Percentiles rank a stretch among this genome's conserved stretches.
phyloP scores from a whole-genome alignment of 768 basidiomycete species.

The Suillus ampliporus region DNA sequence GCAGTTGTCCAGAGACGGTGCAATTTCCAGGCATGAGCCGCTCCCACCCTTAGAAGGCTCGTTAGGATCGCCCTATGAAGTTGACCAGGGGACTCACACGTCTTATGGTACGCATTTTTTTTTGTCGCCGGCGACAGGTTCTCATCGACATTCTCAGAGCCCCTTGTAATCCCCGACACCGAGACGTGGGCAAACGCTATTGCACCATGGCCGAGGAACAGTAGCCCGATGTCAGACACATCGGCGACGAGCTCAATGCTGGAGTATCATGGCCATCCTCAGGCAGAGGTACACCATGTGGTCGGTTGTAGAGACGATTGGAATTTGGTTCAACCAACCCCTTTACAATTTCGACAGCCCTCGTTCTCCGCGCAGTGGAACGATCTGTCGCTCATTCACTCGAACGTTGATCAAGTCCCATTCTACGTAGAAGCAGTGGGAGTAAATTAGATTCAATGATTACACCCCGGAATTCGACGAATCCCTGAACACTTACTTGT shows the following conservation, averaged over 20 bases:
- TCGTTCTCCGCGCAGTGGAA: not conserved
- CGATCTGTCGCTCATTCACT: conserved; percentile 1
- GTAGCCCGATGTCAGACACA: conserved; percentile 6
- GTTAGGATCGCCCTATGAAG: not conserved
- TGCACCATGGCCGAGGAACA: not conserved
- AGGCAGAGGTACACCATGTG: not conserved
- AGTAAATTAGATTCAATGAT: not conserved
- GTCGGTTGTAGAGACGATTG: not conserved
- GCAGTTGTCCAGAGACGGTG: not conserved
- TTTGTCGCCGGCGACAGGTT: not conserved
- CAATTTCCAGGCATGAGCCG: conserved; percentile 4
- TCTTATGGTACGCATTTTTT: not conserved
- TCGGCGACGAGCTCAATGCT: conserved; percentile 5
- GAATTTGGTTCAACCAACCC: conserved; percentile 7
- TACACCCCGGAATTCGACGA: not conserved
- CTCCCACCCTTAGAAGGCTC: not conserved
- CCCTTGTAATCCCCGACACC: conserved; percentile 1
- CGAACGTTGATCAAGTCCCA: not conserved
- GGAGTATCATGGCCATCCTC: not conserved
- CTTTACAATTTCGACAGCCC: not conserved
- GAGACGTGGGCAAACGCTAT: conserved; percentile 6
- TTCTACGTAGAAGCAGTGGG: conserved; percentile 2
- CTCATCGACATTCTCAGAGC: not conserved
- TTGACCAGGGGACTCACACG: not conserved
- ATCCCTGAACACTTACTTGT: not conserved